phyloP scores from a whole-genome alignment of 2,329 filamentous ascomycete genomes.

The Seiridium cupressi region DNA sequence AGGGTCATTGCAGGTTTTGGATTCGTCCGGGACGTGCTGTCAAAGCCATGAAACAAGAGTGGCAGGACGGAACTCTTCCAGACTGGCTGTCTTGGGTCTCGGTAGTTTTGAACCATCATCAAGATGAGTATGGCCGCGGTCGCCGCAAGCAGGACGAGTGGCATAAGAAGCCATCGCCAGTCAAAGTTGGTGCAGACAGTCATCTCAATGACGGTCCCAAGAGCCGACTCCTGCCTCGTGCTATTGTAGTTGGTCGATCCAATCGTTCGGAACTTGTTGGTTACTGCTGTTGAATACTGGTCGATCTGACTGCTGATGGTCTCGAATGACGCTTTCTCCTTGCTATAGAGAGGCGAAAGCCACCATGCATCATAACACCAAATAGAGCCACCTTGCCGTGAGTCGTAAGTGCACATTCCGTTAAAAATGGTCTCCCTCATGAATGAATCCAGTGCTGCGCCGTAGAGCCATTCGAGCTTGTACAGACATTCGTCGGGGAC shows the following conservation, averaged over 20 bases:
- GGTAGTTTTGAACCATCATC: constrained; percentile 11
- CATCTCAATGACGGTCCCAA: constrained; percentile 12
- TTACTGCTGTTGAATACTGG: constrained; percentile 14
- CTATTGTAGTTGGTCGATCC: constrained; percentile 11
- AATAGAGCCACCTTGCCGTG: constrained; percentile 8
- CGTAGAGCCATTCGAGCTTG: constrained; percentile 13
- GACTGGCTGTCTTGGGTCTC: constrained; percentile 9
- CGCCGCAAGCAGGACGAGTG: constrained; percentile 9
- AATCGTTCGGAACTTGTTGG: constrained; percentile 16
- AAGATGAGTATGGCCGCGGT: constrained; percentile 10
- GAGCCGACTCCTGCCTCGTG: background rate
- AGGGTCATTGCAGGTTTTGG: constrained; percentile 12
- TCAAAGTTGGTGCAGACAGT: constrained; percentile 17
- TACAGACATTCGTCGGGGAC: constrained; percentile 15
- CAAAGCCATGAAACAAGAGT: constrained; percentile 15
- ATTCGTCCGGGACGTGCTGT: background rate
- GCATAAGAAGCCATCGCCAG: constrained; percentile 18
- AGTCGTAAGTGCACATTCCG: constrained; percentile 10
- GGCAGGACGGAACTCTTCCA: constrained; percentile 19
- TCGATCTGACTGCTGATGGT: constrained; percentile 12
- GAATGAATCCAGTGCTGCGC: constrained; percentile 4
- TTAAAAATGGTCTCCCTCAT: constrained; percentile 7
- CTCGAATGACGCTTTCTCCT: constrained; percentile 10
- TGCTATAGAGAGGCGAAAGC: constrained; percentile 12
- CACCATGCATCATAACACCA: constrained; percentile 14